Base-by-base conservation (phyloP, 176 grass and related monocot species). In the Rhynchospora tenuis region DNA sequence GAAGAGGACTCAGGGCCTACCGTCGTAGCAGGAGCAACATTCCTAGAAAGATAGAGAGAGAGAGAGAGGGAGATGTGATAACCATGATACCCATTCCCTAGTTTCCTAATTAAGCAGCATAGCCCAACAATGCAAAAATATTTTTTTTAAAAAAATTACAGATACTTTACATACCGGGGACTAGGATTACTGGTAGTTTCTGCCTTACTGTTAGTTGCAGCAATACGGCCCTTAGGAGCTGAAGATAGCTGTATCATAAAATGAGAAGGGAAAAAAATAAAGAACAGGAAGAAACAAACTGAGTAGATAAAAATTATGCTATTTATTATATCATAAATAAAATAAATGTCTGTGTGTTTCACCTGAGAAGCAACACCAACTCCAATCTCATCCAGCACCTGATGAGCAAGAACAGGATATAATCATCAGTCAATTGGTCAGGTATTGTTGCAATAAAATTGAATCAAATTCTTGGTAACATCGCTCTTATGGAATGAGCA, bases 321-420 rank as follows among this genome's bases (percentile, higher is more conserved):
- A 48, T 51, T 38, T 19, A 29, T 77, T 6, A 56, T 56, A 17
- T 55, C 11, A 6, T 9, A 47, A 46, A 17, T 74, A 47, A 73
- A 73, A 10, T n/a, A 71, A 29, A 59, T 55, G 4, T 15, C 26
- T 77, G 50, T 55, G 1, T 38, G 38, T 50, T 56, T 85, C 80
- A 95, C 96, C 93, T 99, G 93, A 63, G 96, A 99, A 84, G 96
- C 96, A 63, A 99, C 96, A 81, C 89, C 91, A 28, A 99, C 96
- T 8, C 96, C 96, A 68, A 99, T 99, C 86, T 99, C 96, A 85
- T 93, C 96, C 80, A 99, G 89, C 73, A 99, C 93, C 93, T 95
- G 84, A 68, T 82, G 43, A 70, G 16, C 24, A 57, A 67, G 38
- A 20, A 84, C 76, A 46, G 22, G 3, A 62, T 66, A 17, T 54